A percentile compares a stretch with the other conserved stretches of the same genome.
Evolutionary conservation across 2,329 filamentous ascomycete species (phyloP).

Genomic region (Cladosporium sp.): DNA sequence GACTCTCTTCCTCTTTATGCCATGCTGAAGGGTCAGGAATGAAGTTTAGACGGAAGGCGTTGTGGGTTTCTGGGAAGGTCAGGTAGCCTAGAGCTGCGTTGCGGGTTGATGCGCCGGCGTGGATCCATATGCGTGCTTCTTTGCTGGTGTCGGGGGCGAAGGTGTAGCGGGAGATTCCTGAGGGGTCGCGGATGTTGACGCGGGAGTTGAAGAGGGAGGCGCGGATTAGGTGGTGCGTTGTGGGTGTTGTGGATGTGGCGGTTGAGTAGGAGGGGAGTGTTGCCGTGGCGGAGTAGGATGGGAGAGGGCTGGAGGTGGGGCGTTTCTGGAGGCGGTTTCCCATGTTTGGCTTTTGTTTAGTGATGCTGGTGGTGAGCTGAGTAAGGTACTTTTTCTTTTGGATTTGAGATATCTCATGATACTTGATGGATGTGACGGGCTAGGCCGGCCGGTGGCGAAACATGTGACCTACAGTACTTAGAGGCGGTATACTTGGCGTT

Average conservation of each 20-base stretch:
- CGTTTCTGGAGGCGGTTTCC: too few species aligned
- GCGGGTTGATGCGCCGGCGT: slow-evolving; percentile 6
- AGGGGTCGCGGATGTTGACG: not conserved
- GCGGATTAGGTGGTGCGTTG: not conserved
- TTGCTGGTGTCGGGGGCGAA: slow-evolving; percentile 1
- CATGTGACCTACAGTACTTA: too few species aligned
- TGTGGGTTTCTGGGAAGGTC: slow-evolving; percentile 4
- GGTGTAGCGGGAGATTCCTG: slow-evolving; percentile 4
- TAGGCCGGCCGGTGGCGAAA: too few species aligned
- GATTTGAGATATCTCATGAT: too few species aligned
- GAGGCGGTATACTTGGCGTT: too few species aligned
- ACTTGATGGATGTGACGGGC: too few species aligned
- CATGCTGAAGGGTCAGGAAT: not conserved
- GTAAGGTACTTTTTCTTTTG: too few species aligned
- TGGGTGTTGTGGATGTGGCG: not conserved
- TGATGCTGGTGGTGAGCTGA: too few species aligned
- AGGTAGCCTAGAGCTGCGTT: slow-evolving; percentile 7
- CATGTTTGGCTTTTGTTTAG: too few species aligned
- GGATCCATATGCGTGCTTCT: slow-evolving; percentile 8
- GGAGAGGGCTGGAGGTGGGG: not conserved
- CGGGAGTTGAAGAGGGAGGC: not conserved
- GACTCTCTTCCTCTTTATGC: not conserved
- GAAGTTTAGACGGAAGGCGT: slow-evolving; percentile 7
- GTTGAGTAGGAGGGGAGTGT: not conserved
- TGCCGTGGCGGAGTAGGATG: not conserved